Evolutionary conservation across 495 filamentous ascomycete genomes (phyloP).

Genomic region (Tricharina praecox): DNA sequence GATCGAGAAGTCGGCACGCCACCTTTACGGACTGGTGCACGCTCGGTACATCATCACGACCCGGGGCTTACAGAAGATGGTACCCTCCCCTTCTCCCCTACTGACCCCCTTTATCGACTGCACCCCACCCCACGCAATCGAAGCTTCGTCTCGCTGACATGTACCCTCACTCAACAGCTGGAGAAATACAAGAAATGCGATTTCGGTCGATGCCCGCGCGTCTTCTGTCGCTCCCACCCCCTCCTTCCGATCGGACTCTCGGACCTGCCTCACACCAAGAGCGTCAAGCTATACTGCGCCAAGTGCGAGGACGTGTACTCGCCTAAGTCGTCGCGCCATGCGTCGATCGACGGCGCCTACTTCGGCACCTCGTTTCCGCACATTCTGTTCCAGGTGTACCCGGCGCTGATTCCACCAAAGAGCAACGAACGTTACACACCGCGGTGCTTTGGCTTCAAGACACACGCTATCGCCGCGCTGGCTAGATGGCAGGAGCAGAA

Average conservation of each 20-base stretch:
- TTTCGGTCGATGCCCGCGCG: constrained; percentile 95
- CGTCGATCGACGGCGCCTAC: constrained; percentile 89
- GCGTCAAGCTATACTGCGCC: constrained; percentile 91
- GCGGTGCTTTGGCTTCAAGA: constrained; percentile 81
- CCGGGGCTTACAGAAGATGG: constrained; percentile 87
- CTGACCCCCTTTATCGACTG: neutral
- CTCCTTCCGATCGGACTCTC: constrained; percentile 85
- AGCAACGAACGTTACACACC: constrained; percentile 71
- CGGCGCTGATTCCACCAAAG: constrained; percentile 71
- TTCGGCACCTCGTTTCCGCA: constrained; percentile 97
- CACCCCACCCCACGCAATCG: no score
- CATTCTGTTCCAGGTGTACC: constrained; percentile 97
- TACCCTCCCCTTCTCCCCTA: constrained; percentile 27
- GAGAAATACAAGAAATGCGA: constrained; percentile 98
- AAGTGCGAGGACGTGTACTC: constrained; percentile 98
- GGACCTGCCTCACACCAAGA: constrained; percentile 64
- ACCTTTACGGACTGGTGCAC: constrained; percentile 92
- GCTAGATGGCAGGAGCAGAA: constrained; percentile 75
- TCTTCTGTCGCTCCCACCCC: constrained; percentile 78
- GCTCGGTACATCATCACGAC: constrained; percentile 96
- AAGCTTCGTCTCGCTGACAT: no score
- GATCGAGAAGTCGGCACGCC: constrained; percentile 92
- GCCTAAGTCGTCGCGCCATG: constrained; percentile 92
- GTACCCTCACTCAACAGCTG: constrained; percentile 45
- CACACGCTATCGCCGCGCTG: constrained; percentile 76